Base-by-base conservation (phyloP, 306 rosid species). In the Ammopiptanthus mongolicus region DNA sequence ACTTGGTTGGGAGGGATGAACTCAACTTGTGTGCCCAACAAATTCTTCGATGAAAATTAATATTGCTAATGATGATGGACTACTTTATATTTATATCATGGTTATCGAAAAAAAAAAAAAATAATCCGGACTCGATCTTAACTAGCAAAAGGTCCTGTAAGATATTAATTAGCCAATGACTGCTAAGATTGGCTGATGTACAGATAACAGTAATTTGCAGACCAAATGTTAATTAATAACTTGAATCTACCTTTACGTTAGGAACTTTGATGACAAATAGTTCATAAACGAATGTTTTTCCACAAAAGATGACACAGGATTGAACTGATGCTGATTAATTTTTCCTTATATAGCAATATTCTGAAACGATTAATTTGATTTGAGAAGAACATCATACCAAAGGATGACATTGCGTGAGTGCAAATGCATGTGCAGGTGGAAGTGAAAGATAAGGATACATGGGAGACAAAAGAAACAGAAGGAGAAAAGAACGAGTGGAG, bases 361-460 rank as follows among this genome's bases (percentile, higher is more conserved):
- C 6, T 33, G 50, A 46, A 60, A 6, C 36, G 65, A 57, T 22
- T 12, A 72, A 58, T 71, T 71, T 22, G 19, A 51, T 8, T 65
- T 58, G 69, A 41, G 58, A 59, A 55, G 17, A 44, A 64, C 47
- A 60, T 19, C 2, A 67, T 36, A 63, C 4, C 9, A 25, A 51
- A 64, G 68, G 14, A 63, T 33, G 77, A 75, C 61, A 75, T 69
- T 77, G 77, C 82, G 66, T 65, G 81, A 48, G 85, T 74, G 41
- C 42, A 34, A 65, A 75, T 46, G 56, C 56, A 79, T 78, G 48
- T 81, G 96, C 96, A 90, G 95, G 91, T 87, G 81, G 87, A 82
- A 75, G 84, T 72, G 85, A 79, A 62, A 61, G 87, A 71, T 14
- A 73, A 86, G 77, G 92, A 91, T 74, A 75, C 65, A 80, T 71